These are phyloP conservation scores for Pseudocercospora pini-densiflorae DNA, from an alignment of 2,329 filamentous ascomycete genomes.

Conservation along the genomic window DNA sequence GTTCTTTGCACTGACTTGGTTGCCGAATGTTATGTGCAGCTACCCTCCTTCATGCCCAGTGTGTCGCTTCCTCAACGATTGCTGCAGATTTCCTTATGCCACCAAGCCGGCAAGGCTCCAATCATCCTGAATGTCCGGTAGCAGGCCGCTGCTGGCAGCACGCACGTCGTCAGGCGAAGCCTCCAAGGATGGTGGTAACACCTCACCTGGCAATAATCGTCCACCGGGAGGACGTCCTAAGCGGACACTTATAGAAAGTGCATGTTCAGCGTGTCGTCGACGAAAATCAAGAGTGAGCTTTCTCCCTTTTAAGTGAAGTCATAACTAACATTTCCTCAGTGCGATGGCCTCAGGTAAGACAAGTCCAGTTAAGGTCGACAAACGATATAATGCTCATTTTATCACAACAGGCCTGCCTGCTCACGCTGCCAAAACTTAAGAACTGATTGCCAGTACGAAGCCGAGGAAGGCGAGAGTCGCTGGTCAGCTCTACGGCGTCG, in stretches of 20 bases:
- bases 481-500: constrained; percentile 40
- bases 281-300: constrained; percentile 33
- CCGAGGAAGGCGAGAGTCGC: constrained; percentile 41
- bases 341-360: constrained; percentile 34
- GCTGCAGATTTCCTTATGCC: constrained; percentile 2
- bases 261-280: constrained; percentile 36
- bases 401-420: constrained; percentile 34
- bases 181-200: constrained; percentile 24
- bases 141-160: constrained; percentile 30
- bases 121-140: constrained; percentile 28
- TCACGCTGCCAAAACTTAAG: constrained; percentile 36
- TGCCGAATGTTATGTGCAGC: constrained; percentile 6
- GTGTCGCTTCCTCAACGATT: constrained; percentile 3
- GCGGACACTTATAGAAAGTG: constrained; percentile 36
- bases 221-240: constrained; percentile 28
- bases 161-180: constrained; percentile 27
- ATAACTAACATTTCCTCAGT: constrained; percentile 26
- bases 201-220: constrained; percentile 22
- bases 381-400: constrained; percentile 13
- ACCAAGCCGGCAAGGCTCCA: constrained; percentile 3
- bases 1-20: background rate
- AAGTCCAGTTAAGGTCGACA: background rate
- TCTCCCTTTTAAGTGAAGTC: background rate
- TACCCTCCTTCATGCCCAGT: constrained; percentile 1
- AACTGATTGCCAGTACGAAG: constrained; percentile 40